A percentile compares a stretch with the other conserved stretches of the same genome.
Conservation (phyloP, 345 rosid species). For the Pugionium cornutum region DNA sequence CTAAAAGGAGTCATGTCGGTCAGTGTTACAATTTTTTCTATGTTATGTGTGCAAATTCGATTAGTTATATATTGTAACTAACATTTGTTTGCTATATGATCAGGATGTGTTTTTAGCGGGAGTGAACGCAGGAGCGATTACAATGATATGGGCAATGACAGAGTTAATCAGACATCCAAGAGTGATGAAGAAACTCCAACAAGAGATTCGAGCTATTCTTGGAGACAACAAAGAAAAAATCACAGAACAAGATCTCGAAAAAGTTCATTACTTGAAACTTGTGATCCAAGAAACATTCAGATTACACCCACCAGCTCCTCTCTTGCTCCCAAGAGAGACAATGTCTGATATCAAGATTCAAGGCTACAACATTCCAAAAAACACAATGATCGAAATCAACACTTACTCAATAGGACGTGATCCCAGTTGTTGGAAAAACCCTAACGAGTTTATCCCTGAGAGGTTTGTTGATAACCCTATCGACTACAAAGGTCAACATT, state of each 20-base stretch:
- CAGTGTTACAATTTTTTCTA: neutral
- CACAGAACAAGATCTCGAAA: slow-evolving; percentile 39
- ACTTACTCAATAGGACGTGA: slow-evolving; percentile 56
- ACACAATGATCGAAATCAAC: slow-evolving; percentile 46
- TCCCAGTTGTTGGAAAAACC: slow-evolving; percentile 45
- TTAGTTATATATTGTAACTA: neutral
- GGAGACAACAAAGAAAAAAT: slow-evolving; percentile 40
- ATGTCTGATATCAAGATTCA: slow-evolving; percentile 40
- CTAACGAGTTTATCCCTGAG: slow-evolving; percentile 48
- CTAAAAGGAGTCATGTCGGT: slow-evolving; percentile 59
- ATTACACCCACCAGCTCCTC: slow-evolving; percentile 56
- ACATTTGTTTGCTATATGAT: neutral
- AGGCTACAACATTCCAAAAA: slow-evolving; percentile 45
- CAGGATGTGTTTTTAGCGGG: slow-evolving; percentile 57
- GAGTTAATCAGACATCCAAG: slow-evolving; percentile 51
- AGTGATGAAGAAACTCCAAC: slow-evolving; percentile 59
- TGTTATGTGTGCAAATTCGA: no score
- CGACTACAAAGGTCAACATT: slow-evolving; percentile 52
- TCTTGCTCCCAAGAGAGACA: slow-evolving; percentile 48
- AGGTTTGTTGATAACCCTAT: slow-evolving; percentile 45
- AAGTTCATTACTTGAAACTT: slow-evolving; percentile 46
- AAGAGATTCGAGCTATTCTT: slow-evolving; percentile 45
- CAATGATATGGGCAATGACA: slow-evolving; percentile 61
- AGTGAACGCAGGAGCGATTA: slow-evolving; percentile 46
- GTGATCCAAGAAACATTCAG: slow-evolving; percentile 56